Base-by-base conservation (phyloP, 176 grass and related monocot species). In the Triticum aestivum region DNA sequence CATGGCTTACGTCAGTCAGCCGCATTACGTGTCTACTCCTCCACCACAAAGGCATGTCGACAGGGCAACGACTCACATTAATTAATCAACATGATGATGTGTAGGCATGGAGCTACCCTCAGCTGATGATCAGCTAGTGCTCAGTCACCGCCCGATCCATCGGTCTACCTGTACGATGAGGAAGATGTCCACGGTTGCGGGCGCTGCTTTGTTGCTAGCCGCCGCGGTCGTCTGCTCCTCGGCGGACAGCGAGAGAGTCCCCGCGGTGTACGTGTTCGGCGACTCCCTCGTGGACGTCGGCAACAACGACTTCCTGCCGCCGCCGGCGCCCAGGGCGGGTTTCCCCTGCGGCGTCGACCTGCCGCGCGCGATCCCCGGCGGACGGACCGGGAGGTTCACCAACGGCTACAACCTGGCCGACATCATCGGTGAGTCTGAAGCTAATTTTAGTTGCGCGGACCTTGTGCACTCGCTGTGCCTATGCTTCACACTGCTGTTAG, bases 261-360 rank as follows among this genome's bases (percentile, higher is more conserved):
- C 85, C 18, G 89, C 89, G 75, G 13, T 87, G 73, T 88, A 91
- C 81, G 80, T 91, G 84, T 90, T 90, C 79, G 89, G 89, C 5
- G 89, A 90, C 79, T 90, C 89, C 52, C 79, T 90, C 5, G 84
- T 86, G 51, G 89, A 90, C 79, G 89, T 61, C 79, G 89, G 89
- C 64, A 90, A 90, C 84, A 90, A 90, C 73, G 24, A 90, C 73
- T 87, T 78, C 65, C 68, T 91, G 13, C 84, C 67, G 67, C 51
- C 35, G 75, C 84, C 89, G 59, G 89, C 59, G 79, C 85, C 89
- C 42, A 65, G 5, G 59, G 58, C 89, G 20, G 35, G 26, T 38
- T 32, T 23, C 9, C 89, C 89, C 2, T 80, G 85, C 89, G 85
- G 85, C 85, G 24, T 87, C 58, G 84, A 87, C 85, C 81, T 84